phyloP scores from a whole-genome alignment of 768 basidiomycete species.

The Pholiota molesta region DNA sequence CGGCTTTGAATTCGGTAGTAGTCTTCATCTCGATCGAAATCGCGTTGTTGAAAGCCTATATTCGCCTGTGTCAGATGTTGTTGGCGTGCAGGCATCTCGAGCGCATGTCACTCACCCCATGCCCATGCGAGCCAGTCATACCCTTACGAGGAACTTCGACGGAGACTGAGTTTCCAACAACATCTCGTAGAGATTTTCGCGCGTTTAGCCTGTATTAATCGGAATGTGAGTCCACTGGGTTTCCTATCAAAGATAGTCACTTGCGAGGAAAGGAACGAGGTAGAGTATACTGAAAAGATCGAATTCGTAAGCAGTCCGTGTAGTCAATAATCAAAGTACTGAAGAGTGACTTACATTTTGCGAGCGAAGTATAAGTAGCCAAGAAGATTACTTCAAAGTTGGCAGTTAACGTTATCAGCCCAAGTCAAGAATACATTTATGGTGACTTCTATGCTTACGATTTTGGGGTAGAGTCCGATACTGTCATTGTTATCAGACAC shows the following conservation, averaged over 20 bases:
- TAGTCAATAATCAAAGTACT: no score
- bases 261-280: not conserved
- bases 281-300: not conserved
- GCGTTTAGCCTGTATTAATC: not conserved
- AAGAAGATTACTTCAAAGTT: not conserved
- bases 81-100: not conserved
- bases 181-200: not conserved
- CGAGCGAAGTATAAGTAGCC: not conserved
- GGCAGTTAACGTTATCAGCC: not conserved
- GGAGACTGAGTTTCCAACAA: not conserved
- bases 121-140: not conserved
- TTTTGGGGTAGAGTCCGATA: not conserved
- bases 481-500: not conserved
- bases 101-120: not conserved
- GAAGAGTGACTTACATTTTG: not conserved
- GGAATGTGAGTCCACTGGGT: not conserved
- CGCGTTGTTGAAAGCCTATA: not conserved
- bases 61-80: not conserved
- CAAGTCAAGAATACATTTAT: not conserved
- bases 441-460: not conserved
- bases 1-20: not conserved
- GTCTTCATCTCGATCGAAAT: constrained; percentile 1
- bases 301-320: not conserved
- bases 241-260: not conserved
- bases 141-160: constrained; percentile 1